Conservation (phyloP, 179 eudicot genomes). For the Beta lomatogona region DNA sequence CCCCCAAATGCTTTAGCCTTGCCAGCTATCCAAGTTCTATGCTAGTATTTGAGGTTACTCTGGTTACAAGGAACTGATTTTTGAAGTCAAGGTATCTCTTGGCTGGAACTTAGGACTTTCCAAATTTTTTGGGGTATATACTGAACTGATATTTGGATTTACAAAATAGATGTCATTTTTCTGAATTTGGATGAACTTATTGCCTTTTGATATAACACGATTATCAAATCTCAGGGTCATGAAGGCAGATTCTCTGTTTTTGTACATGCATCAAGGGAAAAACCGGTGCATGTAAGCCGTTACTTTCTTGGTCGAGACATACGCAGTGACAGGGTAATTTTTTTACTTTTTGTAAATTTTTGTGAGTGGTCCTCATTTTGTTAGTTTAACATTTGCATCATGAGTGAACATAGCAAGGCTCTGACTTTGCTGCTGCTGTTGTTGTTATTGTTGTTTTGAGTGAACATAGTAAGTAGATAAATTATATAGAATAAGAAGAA, state of each 20-base stretch:
- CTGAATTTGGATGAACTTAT: background rate
- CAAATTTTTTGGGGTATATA: background rate
- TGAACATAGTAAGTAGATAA: background rate
- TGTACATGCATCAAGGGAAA: slow-evolving; percentile 53
- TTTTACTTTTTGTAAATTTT: background rate
- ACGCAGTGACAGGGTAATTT: slow-evolving; percentile 46
- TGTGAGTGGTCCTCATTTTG: slow-evolving; percentile 2
- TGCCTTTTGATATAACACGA: background rate
- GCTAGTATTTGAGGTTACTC: too few relatives aligned
- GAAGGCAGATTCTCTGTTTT: slow-evolving; percentile 52
- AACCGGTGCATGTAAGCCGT: slow-evolving; percentile 45
- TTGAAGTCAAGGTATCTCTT: background rate
- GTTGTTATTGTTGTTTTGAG: too few relatives aligned
- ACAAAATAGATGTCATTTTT: background rate
- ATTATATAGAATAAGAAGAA: background rate
- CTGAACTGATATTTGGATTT: background rate
- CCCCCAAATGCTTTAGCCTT: background rate
- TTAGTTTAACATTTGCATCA: background rate
- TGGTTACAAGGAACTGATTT: too few relatives aligned
- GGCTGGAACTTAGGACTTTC: background rate
- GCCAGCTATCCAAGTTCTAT: background rate
- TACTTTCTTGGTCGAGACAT: slow-evolving; percentile 50
- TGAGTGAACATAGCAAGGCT: too few relatives aligned
- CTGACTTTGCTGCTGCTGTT: too few relatives aligned
- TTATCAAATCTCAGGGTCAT: slow-evolving; percentile 40